Evolutionary conservation across 805 yeast species (phyloP), one percentile per base, ranked within the genome.

Genomic region (Maudiozyma bulderi): DNA sequence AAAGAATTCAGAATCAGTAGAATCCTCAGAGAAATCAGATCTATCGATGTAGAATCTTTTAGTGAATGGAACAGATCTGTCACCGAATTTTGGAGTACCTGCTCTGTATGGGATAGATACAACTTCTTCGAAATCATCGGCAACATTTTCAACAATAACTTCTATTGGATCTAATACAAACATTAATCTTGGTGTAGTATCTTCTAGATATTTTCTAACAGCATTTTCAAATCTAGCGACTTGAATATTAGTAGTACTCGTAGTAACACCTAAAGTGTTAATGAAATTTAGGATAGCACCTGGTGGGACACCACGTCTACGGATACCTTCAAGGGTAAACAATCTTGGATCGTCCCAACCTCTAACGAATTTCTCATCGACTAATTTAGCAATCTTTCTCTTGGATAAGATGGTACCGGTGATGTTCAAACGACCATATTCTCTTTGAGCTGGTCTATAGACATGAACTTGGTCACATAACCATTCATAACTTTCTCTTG

Each of bases 261-360:
- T 93, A 40, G 99, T 93, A 49, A 93, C 99, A 62, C 99, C 99
- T 58, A 93, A 77, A 43, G 96, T 91, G 66, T 90, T 87, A 62
- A 93, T 86, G 66, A 93, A 93, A 33, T 89, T 78, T 64, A 93
- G 75, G 65, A 93, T 87, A 31, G 98, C 97, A 43, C 98, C 97
- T 10, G 99, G 99, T 57, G 99, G 99, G 8, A 93, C 83, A 73
- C 99, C 99, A 65, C 99, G 86, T 67, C 99, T 85, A 65, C 88
- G 84, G 52, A 93, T 81, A 46, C 93, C 96, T 58, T 89, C 99
- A 59, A 93, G 77, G 5, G 99, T 93, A 69, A 82, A 93, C 65
- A 93, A 75, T 63, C 99, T 80, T 60, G 99, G 99, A 69, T 93
- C 99, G 68, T 93, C 95, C 99, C 99, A 93, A 43, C 88, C 96